Conservation (phyloP, 176 grass and related monocot species). For the Carex pumila region DNA sequence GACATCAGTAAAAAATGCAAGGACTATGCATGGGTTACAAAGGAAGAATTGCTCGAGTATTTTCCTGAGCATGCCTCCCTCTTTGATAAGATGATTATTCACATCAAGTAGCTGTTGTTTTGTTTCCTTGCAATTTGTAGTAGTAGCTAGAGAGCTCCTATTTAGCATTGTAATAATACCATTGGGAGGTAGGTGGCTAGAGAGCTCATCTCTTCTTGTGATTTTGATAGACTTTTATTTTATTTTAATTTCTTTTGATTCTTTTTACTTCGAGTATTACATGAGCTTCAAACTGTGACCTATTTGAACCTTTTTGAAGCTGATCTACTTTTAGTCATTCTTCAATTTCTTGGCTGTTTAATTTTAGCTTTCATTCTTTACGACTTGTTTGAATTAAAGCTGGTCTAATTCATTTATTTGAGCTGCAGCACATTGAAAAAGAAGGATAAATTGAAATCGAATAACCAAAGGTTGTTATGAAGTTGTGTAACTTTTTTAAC, state of each 20-base stretch:
- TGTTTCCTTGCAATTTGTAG: conserved; percentile 10
- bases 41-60: conserved; percentile 73
- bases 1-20: conserved; percentile 57
- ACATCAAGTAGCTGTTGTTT: conserved; percentile 8
- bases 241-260: background rate
- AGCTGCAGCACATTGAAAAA: background rate
- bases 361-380: background rate
- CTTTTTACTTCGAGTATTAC: background rate
- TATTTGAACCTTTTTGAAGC: background rate
- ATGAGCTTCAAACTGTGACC: background rate
- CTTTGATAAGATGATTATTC: conserved; percentile 77
- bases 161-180: background rate
- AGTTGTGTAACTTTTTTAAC: too few relatives aligned
- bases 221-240: background rate
- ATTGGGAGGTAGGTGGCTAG: background rate
- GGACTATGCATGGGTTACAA: conserved; percentile 85
- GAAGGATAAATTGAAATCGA: too few relatives aligned
- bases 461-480: too few relatives aligned
- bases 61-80: conserved; percentile 61
- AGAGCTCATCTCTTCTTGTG: background rate
- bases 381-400: background rate
- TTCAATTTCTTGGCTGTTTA: background rate
- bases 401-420: background rate
- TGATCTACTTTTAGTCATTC: background rate
- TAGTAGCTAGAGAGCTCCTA: background rate